Base-by-base conservation (phyloP, 2,329 filamentous ascomycete species). In the Nemania sp. region DNA sequence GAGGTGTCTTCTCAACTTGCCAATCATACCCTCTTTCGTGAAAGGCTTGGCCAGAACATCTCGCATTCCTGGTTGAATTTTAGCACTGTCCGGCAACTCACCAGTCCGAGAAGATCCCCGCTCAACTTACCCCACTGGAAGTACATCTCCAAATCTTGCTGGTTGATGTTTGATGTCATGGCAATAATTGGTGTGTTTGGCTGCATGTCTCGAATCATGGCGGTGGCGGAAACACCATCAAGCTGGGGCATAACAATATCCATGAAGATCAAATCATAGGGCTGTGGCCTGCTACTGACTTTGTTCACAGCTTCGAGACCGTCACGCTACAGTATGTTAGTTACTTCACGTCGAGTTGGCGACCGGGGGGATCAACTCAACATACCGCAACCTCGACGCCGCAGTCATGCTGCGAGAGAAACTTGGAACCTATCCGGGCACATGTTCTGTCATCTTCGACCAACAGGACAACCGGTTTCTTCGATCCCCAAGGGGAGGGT, bases 151-250 rank as follows among this genome's bases (percentile, higher is more conserved):
- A 98, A 96, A 73, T 99, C 95, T 71, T 97, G 94, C 62, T 92
- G 93, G 66, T 95, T 87, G 66, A 99, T 98, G 73, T 98, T 99
- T 3, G 94, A 97, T 2, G 95, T 99, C 95, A 99, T 98, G 48
- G 95, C 95, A 60, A 99, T 91, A 69, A 99, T 96, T 0, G 95
- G 95, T 18, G 90, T 88, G 5, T 88, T 86, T 39, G 87, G 86
- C 65, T 92, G 88, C 64, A 94, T 91, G 72, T 97, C 91, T 54
- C 94, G 87, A 66, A 99, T 97, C 64, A 97, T 87, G 71, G 95
- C 91, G 59, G 92, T 97, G 2, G 95, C 94, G 15, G 93, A 97
- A 5, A 98, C 92, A 68, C 95, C 95, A 71, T 98, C 95, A 55
- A 98, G 82, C 66, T 93, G 90, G 5, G 95, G 95, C 95, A 99